Conservation (phyloP, 352 stramenopile species). For the Vaucheria bursata region DNA sequence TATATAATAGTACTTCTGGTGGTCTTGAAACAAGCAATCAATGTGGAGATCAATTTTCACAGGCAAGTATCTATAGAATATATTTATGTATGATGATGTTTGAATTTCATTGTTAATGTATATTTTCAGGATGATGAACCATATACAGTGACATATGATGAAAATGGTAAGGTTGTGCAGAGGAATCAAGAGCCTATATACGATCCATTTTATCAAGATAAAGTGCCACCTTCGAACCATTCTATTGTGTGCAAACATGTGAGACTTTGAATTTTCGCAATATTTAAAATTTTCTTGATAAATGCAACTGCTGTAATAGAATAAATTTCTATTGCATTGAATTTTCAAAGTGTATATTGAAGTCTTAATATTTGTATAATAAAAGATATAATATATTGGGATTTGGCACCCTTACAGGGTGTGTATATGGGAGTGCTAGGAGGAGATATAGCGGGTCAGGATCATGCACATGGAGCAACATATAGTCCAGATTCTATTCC, state of each 20-base stretch:
- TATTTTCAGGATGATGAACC: neutral
- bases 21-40: neutral
- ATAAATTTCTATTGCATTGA: neutral
- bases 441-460: no score
- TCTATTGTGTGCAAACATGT: neutral
- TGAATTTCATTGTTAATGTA: neutral
- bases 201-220: conserved; percentile 32
- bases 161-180: neutral
- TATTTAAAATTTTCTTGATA: neutral
- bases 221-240: conserved; percentile 26
- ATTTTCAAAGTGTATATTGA: neutral
- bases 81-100: neutral
- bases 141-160: neutral
- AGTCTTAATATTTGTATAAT: neutral
- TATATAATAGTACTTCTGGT: neutral
- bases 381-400: neutral
- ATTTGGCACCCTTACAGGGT: no score
- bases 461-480: no score
- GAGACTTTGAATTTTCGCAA: neutral
- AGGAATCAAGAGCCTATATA: conserved; percentile 25
- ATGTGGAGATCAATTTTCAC: neutral
- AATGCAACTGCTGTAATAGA: neutral
- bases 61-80: neutral
- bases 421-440: no score
- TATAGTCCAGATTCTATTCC: no score